phyloP scores from a whole-genome alignment of 306 rosid species.

The Trifolium dubium region DNA sequence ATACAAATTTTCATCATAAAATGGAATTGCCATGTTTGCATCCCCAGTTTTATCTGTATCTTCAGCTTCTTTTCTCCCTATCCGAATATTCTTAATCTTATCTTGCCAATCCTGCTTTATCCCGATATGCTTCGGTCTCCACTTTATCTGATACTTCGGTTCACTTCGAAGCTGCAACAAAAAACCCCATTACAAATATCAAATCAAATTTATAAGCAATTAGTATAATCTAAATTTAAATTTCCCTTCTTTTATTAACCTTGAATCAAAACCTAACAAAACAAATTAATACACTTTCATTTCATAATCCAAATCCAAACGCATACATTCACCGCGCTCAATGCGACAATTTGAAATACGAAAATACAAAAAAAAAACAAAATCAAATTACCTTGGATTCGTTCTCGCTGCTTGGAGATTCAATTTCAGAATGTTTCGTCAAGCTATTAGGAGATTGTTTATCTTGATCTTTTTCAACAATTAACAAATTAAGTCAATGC shows the following conservation, averaged over 20 bases:
- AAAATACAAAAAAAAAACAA: background rate
- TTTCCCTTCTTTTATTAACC: background rate
- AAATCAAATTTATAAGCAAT: constrained; percentile 16
- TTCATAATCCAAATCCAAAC: constrained; percentile 13
- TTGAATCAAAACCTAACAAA: background rate
- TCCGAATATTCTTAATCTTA: constrained; percentile 66
- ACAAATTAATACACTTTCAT: background rate
- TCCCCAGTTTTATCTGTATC: constrained; percentile 68
- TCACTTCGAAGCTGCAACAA: constrained; percentile 59
- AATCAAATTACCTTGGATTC: constrained; percentile 58
- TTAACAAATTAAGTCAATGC: constrained; percentile 49
- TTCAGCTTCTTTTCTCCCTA: constrained; percentile 72
- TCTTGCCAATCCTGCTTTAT: constrained; percentile 96
- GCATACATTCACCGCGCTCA: background rate
- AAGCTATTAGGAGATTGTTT: constrained; percentile 51
- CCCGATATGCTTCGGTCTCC: constrained; percentile 74
- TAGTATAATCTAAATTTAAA: background rate
- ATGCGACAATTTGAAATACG: background rate
- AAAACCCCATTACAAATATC: constrained; percentile 38
- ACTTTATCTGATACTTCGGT: constrained; percentile 57
- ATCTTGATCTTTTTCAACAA: constrained; percentile 67
- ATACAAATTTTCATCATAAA: constrained; percentile 86
- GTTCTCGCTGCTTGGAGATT: constrained; percentile 47
- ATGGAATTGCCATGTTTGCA: constrained; percentile 70
- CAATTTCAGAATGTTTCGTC: constrained; percentile 34